A percentile compares a stretch with the other conserved stretches of the same genome.
phyloP scores from a whole-genome alignment of 768 basidiomycete genomes.

The Trametes cingulata region DNA sequence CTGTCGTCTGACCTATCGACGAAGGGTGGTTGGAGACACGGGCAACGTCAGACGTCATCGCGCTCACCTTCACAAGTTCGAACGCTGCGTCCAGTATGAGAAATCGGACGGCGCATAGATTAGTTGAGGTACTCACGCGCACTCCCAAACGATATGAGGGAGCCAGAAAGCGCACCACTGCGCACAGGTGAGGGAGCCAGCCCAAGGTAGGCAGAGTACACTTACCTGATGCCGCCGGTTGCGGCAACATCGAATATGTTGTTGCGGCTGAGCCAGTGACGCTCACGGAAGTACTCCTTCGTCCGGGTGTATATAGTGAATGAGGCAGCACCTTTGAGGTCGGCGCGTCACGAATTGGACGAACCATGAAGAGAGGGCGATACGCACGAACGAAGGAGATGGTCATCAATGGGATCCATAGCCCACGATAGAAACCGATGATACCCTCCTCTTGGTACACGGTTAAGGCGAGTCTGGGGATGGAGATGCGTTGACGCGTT shows the following conservation, averaged over 20 bases:
- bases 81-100: conserved; percentile 56
- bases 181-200: neutral
- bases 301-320: conserved; percentile 90
- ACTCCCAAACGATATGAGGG: conserved; percentile 85
- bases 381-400: conserved; percentile 94
- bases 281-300: conserved; percentile 68
- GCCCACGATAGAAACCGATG: conserved; percentile 85
- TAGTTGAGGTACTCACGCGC: conserved; percentile 62
- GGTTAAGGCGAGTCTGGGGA: conserved; percentile 67
- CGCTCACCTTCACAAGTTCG: conserved; percentile 87
- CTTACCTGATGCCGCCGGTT: conserved; percentile 65
- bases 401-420: conserved; percentile 92
- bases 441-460: conserved; percentile 87
- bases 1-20: conserved; percentile 76
- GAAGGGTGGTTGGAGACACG: neutral
- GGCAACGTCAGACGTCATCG: neutral
- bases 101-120: neutral
- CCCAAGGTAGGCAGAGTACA: neutral
- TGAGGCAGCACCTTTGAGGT: conserved; percentile 71
- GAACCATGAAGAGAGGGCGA: conserved; percentile 5
- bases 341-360: conserved; percentile 8
- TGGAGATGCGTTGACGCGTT: conserved; percentile 70
- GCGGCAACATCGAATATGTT: conserved; percentile 69
- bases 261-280: conserved; percentile 58
- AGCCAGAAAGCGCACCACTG: conserved; percentile 84